These are phyloP conservation scores for Trichopus zeylanicus DNA, from an alignment of 116 monocot species.

Conservation along the genomic window DNA sequence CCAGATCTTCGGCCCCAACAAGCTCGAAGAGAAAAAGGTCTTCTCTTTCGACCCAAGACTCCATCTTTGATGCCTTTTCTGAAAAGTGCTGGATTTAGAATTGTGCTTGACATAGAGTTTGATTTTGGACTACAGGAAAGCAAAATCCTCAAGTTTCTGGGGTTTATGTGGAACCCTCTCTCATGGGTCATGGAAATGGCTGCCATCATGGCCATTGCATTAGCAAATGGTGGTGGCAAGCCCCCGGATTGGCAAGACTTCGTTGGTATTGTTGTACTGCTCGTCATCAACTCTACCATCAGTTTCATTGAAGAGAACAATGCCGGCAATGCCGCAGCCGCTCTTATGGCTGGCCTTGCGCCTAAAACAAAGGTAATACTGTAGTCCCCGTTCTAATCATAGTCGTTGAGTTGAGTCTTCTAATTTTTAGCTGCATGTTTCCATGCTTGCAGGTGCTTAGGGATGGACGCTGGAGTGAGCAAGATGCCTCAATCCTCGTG, in stretches of 20 bases:
- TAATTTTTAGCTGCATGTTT: background rate
- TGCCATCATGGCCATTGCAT: constrained; percentile 88
- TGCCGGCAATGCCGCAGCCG: constrained; percentile 83
- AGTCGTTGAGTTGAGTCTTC: background rate
- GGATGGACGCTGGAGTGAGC: constrained; percentile 51
- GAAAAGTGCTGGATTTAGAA: background rate
- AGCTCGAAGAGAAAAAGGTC: constrained; percentile 97
- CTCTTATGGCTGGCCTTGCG: constrained; percentile 83
- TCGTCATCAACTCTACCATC: constrained; percentile 87
- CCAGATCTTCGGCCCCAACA: constrained; percentile 88
- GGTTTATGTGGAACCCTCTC: constrained; percentile 3
- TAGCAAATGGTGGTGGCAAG: constrained; percentile 76
- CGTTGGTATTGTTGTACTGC: constrained; percentile 63
- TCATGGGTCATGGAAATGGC: constrained; percentile 77
- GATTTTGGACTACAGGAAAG: constrained; percentile 14
- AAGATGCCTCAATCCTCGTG: constrained; percentile 52
- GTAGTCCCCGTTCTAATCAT: no score
- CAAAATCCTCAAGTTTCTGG: constrained; percentile 4
- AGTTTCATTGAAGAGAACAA: constrained; percentile 90
- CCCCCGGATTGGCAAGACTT: constrained; percentile 91
- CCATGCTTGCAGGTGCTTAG: constrained; percentile 33
- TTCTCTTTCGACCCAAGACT: background rate
- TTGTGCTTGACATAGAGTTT: background rate
- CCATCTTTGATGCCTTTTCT: background rate
- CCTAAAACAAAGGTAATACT: constrained; percentile 67